Evolutionary conservation across 2,329 filamentous ascomycete genomes (phyloP), one percentile per base, ranked within the genome.

Genomic region (Ophiocordyceps polyrhachis-furcata): DNA sequence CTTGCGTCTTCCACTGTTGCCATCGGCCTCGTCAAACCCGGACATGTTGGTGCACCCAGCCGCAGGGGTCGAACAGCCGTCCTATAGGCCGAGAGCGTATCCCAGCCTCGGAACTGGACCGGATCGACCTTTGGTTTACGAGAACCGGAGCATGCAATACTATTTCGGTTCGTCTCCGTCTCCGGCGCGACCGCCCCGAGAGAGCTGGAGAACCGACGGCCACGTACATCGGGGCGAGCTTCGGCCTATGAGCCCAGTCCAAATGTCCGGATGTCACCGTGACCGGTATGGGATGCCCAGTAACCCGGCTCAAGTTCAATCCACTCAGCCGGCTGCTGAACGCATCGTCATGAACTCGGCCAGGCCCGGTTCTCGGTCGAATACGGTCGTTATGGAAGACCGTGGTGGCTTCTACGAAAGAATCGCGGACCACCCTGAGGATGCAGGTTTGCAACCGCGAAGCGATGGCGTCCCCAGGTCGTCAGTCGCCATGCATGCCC

Each of bases 11-110:
- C 49, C 47, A 52, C 41, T 55, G 58, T 42, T 55, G 56, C 25
- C 51, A 14, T 21, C 45, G 14, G 46, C 45, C 7, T 43, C 47
- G 44, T 50, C 48, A 14, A 45, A 60, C 13, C 62, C 64, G 50
- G 68, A 72, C 37, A 59, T 65, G 51, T 54, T 69, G 47, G 59
- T 71, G 14, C 65, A 53, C 9, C 72, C 68, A 7, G 64, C 70
- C 50, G 69, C 63, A 19, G 51, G 44, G 7, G 68, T 66, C 31
- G 65, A 65, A 5, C 51, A 54, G 44, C 48, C 50, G 21, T 48
- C 51, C 38, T 23, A 5, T 5, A 21, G 3, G 9, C 6, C 19
- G 19, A 11, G 19, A 17, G 9, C 19, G 20, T 14, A 12, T 12
- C 19, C 20, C 19, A 12, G 13, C 19, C 19, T 5, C 5, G 38